phyloP scores from a whole-genome alignment of 202 grass and related monocot genomes.

The Setaria italica region DNA sequence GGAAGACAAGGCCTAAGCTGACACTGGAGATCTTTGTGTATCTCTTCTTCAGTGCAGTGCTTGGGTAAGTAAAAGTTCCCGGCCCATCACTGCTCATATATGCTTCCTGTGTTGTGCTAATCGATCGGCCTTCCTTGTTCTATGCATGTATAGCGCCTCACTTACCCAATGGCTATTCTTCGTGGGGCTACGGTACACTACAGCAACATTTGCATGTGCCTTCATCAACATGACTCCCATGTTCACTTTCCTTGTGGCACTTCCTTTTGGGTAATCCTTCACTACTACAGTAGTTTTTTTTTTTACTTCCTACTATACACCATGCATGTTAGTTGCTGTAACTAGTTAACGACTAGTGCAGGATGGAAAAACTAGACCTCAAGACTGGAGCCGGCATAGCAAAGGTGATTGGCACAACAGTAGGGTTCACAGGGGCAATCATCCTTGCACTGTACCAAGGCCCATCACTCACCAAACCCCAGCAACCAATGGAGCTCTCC shows the following conservation, averaged over 20 bases:
- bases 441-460: conserved; percentile 73
- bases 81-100: no score
- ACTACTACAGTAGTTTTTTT: no score
- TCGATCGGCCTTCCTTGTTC: not conserved
- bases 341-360: conserved; percentile 13
- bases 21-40: conserved; percentile 74
- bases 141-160: conserved; percentile 53
- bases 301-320: no score
- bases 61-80: conserved; percentile 51
- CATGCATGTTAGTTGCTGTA: no score
- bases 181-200: conserved; percentile 65
- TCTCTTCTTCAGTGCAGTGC: conserved; percentile 78
- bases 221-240: conserved; percentile 89
- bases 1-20: conserved; percentile 87
- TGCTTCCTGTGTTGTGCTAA: not conserved
- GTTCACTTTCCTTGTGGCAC: conserved; percentile 70
- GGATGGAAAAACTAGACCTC: conserved; percentile 63
- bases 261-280: conserved; percentile 56
- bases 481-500: not conserved
- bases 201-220: conserved; percentile 76
- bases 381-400: conserved; percentile 60
- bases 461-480: conserved; percentile 31
- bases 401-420: conserved; percentile 58
- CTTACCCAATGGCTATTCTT: conserved; percentile 84
- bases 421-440: conserved; percentile 62